These are phyloP conservation scores for Mallotus repandus DNA, from an alignment of 441 rosid species.

Conservation along the genomic window DNA sequence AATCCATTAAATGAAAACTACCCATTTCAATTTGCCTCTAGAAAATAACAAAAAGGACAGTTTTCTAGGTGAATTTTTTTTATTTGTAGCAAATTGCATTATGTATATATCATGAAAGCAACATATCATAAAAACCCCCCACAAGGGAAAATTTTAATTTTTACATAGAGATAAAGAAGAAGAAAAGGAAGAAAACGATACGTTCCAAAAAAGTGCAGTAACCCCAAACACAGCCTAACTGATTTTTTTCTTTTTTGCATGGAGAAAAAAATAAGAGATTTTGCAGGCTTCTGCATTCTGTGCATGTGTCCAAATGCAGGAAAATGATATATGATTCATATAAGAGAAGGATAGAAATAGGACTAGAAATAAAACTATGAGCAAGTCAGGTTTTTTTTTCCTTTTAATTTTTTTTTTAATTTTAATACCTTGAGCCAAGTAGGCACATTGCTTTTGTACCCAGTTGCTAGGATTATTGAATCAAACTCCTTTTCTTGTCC, in stretches of 20 bases:
- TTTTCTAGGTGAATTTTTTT: neutral
- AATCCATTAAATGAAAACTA: neutral
- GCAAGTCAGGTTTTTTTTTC: constrained; percentile 5
- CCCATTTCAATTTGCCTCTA: neutral
- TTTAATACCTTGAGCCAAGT: constrained; percentile 79
- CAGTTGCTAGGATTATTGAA: constrained; percentile 86
- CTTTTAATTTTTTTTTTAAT: neutral
- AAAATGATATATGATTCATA: constrained; percentile 55
- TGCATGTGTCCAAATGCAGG: constrained; percentile 39
- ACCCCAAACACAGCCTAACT: constrained; percentile 22
- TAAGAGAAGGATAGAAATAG: constrained; percentile 13
- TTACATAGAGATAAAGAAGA: neutral
- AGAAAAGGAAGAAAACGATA: neutral
- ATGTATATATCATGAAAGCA: constrained; percentile 27
- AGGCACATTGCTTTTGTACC: constrained; percentile 84
- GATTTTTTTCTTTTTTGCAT: constrained; percentile 54
- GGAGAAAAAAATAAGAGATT: constrained; percentile 53
- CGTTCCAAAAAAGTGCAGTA: constrained; percentile 21
- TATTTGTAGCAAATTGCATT: constrained; percentile 2
- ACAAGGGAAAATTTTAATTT: neutral
- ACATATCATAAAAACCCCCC: constrained; percentile 19
- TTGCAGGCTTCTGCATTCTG: constrained; percentile 47
- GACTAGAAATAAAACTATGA: constrained; percentile 16
- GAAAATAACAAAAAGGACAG: neutral
- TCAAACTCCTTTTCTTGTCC: constrained; percentile 75